phyloP scores from a whole-genome alignment of 176 grass and related monocot genomes.

The Avena eriantha region DNA sequence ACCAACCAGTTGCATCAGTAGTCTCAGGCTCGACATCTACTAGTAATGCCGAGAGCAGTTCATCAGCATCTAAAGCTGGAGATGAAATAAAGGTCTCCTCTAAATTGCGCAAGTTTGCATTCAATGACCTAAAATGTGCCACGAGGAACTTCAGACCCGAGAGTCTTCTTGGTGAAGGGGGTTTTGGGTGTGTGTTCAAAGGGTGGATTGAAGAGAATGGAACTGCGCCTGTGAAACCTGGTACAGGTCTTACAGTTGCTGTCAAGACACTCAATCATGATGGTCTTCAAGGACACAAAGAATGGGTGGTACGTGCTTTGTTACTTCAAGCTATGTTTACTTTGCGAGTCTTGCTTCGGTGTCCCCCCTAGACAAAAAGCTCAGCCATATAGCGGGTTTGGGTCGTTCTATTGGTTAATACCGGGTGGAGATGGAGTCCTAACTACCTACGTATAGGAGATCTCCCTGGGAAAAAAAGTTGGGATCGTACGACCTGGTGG shows the following conservation, averaged over 20 bases:
- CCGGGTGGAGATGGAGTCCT: no score
- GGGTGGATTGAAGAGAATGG: constrained; percentile 92
- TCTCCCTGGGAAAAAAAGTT: no score
- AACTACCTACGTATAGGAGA: no score
- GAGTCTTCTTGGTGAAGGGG: constrained; percentile 82
- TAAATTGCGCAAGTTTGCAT: constrained; percentile 76
- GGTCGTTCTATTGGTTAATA: no score
- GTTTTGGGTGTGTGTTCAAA: constrained; percentile 95
- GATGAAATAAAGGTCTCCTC: constrained; percentile 85
- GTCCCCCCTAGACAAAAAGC: no score
- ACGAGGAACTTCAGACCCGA: constrained; percentile 88
- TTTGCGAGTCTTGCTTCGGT: no score
- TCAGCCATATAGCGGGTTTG: no score
- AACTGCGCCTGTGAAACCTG: constrained; percentile 83
- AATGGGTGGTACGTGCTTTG: constrained; percentile 75
- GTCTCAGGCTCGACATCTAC: constrained; percentile 82
- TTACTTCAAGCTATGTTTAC: constrained; percentile 30
- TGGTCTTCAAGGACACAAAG: constrained; percentile 92
- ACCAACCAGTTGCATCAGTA: constrained; percentile 68
- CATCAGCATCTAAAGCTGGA: constrained; percentile 76
- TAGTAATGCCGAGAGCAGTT: constrained; percentile 79
- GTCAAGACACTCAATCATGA: constrained; percentile 95
- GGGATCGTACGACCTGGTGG: no score
- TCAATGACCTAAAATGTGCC: constrained; percentile 82
- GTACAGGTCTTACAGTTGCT: constrained; percentile 90